These are phyloP conservation scores for Coniochaeta prunicola DNA, from an alignment of 2,329 filamentous ascomycete genomes.

Conservation along the genomic window DNA sequence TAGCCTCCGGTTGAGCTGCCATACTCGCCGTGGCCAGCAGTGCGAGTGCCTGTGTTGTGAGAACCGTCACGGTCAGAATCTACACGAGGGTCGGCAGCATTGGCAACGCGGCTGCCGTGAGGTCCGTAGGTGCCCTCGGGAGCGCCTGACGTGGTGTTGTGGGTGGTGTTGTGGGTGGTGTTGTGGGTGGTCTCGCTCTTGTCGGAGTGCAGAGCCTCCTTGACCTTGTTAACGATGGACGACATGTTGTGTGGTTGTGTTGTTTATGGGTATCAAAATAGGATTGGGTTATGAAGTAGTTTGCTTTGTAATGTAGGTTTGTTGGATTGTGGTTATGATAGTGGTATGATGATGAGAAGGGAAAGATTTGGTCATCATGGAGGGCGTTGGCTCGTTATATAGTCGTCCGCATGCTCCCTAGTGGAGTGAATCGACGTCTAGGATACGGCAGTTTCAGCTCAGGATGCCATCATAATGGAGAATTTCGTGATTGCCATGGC, in stretches of 20 bases:
- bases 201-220: conserved; percentile 44
- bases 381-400: conserved; percentile 9
- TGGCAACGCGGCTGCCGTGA: neutral
- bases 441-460: neutral
- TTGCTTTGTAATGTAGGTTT: neutral
- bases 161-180: conserved; percentile 4
- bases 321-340: neutral
- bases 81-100: conserved; percentile 34
- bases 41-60: conserved; percentile 2
- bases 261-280: conserved; percentile 3
- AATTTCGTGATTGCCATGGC: neutral
- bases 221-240: conserved; percentile 51
- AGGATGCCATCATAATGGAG: neutral
- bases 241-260: conserved; percentile 34
- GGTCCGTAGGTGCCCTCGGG: conserved; percentile 6
- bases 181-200: conserved; percentile 19
- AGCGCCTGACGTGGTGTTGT: neutral
- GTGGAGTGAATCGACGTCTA: neutral
- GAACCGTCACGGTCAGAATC: conserved; percentile 34
- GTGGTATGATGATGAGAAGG: conserved; percentile 7
- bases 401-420: neutral
- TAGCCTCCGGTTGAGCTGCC: conserved; percentile 1
- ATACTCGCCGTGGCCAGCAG: neutral
- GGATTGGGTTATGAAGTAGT: neutral
- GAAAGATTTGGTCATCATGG: neutral